Conservation (phyloP, 2,329 filamentous ascomycete genomes). For the Onygena corvina region DNA sequence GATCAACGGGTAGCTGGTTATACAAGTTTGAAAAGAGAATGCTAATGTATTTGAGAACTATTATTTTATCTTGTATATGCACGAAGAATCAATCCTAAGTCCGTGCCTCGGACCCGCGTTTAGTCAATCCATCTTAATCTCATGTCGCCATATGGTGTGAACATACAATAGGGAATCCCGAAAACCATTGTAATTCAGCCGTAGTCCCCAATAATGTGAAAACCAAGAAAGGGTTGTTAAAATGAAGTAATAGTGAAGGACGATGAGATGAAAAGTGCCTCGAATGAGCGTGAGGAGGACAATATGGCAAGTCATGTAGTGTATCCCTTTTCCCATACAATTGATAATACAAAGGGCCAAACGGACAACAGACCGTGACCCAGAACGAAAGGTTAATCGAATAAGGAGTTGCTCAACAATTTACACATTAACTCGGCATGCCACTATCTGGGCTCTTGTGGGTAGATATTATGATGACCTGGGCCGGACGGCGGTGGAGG, state of each 20-base stretch:
- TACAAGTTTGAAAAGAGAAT: not conserved
- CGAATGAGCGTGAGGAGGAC: not conserved
- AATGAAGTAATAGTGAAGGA: not conserved
- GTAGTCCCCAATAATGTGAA: not conserved
- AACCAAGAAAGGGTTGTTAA: not conserved
- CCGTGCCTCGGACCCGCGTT: not conserved
- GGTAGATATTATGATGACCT: conserved; percentile 10
- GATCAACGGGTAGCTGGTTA: not conserved
- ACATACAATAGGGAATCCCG: not conserved
- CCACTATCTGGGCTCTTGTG: conserved; percentile 10
- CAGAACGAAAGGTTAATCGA: not conserved
- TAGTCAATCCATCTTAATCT: conserved; percentile 4
- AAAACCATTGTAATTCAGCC: not conserved
- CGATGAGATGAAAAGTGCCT: not conserved
- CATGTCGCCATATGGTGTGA: not conserved
- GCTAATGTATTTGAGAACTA: not conserved
- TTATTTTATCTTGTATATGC: not conserved
- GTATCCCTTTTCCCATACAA: not conserved
- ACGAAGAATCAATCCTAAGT: conserved; percentile 1
- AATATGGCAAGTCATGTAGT: not conserved
- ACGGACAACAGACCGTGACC: not conserved
- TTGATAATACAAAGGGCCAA: not conserved
- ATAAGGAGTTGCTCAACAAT: not conserved
- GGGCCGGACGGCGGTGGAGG: not conserved
- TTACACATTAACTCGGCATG: not conserved